Percentiles rank a stretch among this genome's conserved stretches.
phyloP scores from a whole-genome alignment of 306 rosid species.

The Luffa aegyptiaca region DNA sequence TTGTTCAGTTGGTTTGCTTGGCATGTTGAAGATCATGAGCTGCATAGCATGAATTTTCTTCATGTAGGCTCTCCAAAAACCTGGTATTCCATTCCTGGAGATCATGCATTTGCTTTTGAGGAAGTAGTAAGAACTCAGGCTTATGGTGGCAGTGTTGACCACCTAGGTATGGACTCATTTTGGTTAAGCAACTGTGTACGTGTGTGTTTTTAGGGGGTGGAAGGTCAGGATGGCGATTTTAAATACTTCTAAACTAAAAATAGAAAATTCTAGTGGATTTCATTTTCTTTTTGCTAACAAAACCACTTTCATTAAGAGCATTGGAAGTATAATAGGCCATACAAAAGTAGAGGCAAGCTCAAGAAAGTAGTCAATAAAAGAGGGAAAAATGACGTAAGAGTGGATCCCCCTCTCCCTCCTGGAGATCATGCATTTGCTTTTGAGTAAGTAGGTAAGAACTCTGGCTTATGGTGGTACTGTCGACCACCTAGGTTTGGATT shows the following conservation, averaged over 20 bases:
- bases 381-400: not conserved
- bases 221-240: not conserved
- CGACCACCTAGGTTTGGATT: conserved; percentile 69
- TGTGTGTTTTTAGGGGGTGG: not conserved
- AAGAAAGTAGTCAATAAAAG: not conserved
- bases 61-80: conserved; percentile 94
- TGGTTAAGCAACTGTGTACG: conserved; percentile 3
- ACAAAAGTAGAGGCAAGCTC: not conserved
- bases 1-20: conserved; percentile 99
- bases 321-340: not conserved
- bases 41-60: conserved; percentile 96
- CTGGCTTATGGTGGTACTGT: conserved; percentile 61
- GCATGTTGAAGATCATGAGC: conserved; percentile 99
- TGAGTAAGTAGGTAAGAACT: conserved; percentile 62
- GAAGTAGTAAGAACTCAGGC: conserved; percentile 68
- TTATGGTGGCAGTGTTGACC: conserved; percentile 70
- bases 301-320: not conserved
- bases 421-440: conserved; percentile 70
- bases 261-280: not conserved
- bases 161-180: conserved; percentile 55
- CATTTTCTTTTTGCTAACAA: not conserved
- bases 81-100: conserved; percentile 97
- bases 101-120: conserved; percentile 78
- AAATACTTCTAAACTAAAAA: not conserved
- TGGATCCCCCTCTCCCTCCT: conserved; percentile 16